Base-by-base conservation (phyloP, 352 stramenopile genomes). In the Globisporangium cystogenes region DNA sequence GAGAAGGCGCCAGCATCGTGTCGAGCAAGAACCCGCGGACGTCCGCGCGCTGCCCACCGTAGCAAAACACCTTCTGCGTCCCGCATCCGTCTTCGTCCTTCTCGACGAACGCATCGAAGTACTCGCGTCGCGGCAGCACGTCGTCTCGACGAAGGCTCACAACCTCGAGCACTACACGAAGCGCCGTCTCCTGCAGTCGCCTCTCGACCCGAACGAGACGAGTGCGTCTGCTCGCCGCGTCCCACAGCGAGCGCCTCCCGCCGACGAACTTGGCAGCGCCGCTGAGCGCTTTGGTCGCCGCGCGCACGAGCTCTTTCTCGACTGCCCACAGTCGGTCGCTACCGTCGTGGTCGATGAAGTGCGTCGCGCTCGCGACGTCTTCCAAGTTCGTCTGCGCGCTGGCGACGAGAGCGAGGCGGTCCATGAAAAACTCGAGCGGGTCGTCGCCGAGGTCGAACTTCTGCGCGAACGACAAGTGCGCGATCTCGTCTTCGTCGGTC, bases 381-480 rank as follows among this genome's bases (percentile, higher is more conserved):
- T 43, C 37, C 16, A 43, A 43, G 37, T 20, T 18, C 0, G 16
- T 31, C 7, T 33, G 50, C 10, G 53, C 58, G 40, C 60, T 24
- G 23, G 29, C 21, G 14, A 48, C 16, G 21, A 48, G 26, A 7
- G 2, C 21, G 21, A 48, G 43, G 43, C 43, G 43, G 16, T 48
- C 43, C 14, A 16, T 8, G 23, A 35, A 33, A 10, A 48, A 48
- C 16, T 48, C 43, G 15, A 48, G 43, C 43, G 43, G 43, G n/a
- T 48, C 26, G 10, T 18, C 21, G 10, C 43, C 43, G 15, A 48
- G 43, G 16, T 48, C 43, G 43, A 48, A 48, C 15, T 27, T 21
- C 43, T 48, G 43, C n/a, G 24, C 43, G 43, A 29, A 48, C 26
- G 43, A 27, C 10, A 48, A 2, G 26, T 33, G 31, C 1, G 21